phyloP scores from a whole-genome alignment of 1,284 basidiomycete genomes.

The Phaffia rhodozyma region DNA sequence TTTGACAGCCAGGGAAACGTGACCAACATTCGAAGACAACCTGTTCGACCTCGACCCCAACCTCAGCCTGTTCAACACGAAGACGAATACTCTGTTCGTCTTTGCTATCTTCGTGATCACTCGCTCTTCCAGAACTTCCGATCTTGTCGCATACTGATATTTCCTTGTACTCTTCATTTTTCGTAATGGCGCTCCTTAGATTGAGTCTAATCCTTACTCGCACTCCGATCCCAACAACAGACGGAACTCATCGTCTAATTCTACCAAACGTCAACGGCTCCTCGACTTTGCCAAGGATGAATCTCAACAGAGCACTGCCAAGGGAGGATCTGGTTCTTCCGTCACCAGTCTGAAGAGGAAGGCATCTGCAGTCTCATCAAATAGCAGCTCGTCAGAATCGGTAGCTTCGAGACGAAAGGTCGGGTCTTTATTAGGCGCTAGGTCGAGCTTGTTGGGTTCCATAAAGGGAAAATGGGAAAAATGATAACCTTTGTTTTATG shows the following conservation, averaged over 20 bases:
- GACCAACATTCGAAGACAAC: not conserved
- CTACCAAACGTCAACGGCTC: slow-evolving; percentile 1
- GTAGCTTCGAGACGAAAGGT: too few relatives aligned
- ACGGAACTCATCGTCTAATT: not conserved
- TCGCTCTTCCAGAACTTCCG: not conserved
- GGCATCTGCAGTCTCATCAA: not conserved
- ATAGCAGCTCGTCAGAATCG: too few relatives aligned
- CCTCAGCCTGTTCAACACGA: slow-evolving; percentile 13
- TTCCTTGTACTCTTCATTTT: not conserved
- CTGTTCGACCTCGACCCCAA: slow-evolving; percentile 8
- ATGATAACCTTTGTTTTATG: too few relatives aligned
- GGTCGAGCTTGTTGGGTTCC: too few relatives aligned
- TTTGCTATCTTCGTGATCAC: not conserved
- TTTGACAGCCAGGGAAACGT: slow-evolving; percentile 43
- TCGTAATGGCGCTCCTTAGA: not conserved
- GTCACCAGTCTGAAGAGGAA: slow-evolving; percentile 11
- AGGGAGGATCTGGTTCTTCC: not conserved
- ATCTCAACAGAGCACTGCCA: slow-evolving; percentile 6
- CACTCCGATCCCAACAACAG: not conserved
- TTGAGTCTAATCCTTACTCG: not conserved
- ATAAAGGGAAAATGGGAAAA: too few relatives aligned
- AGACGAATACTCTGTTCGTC: slow-evolving; percentile 1
- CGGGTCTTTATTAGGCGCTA: too few relatives aligned
- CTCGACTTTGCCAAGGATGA: slow-evolving; percentile 8
- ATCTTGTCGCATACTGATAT: not conserved